Conservation (phyloP, 495 filamentous ascomycete genomes). For the Chaetomidium leptoderma region DNA sequence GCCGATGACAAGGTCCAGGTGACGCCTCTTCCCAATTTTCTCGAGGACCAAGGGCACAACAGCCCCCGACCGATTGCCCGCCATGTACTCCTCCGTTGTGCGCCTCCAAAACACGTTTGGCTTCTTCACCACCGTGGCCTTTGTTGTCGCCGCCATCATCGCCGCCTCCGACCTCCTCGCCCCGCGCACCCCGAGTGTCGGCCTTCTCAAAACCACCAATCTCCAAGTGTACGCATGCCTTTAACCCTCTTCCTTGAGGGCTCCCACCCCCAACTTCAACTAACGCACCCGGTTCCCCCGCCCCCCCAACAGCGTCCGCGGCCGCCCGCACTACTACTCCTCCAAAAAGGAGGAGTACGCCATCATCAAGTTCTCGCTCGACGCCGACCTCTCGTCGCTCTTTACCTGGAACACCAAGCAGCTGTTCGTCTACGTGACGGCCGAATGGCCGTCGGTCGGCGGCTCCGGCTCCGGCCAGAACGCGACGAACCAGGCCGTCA, state of each 20-base stretch:
- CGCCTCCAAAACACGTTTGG: conserved; percentile 90
- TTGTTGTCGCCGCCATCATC: conserved; percentile 70
- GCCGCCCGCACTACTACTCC: conserved; percentile 90
- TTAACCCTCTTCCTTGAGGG: conserved; percentile 6
- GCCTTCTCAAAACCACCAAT: conserved; percentile 64
- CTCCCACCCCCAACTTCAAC: neutral
- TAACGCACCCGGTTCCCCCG: neutral
- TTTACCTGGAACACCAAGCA: conserved; percentile 99
- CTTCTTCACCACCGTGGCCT: conserved; percentile 93
- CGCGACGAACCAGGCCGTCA: conserved; percentile 66
- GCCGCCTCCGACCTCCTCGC: conserved; percentile 72
- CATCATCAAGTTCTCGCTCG: conserved; percentile 85
- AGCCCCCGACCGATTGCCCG: conserved; percentile 26
- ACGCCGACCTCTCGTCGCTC: conserved; percentile 77
- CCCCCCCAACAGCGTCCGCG: conserved; percentile 60
- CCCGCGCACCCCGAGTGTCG: conserved; percentile 60
- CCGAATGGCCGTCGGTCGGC: conserved; percentile 64
- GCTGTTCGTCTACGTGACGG: conserved; percentile 90
- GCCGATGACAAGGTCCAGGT: conserved; percentile 16
- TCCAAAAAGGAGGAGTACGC: conserved; percentile 91
- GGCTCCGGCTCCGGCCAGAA: conserved; percentile 26
- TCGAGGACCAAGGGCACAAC: conserved; percentile 8
- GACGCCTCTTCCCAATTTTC: neutral
- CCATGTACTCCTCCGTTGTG: conserved; percentile 82
- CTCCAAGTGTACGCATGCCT: conserved; percentile 70